Evolutionary conservation across 768 basidiomycete species (phyloP), one percentile per base, ranked within the genome.

Genomic region (Xerocomellus intermedius): DNA sequence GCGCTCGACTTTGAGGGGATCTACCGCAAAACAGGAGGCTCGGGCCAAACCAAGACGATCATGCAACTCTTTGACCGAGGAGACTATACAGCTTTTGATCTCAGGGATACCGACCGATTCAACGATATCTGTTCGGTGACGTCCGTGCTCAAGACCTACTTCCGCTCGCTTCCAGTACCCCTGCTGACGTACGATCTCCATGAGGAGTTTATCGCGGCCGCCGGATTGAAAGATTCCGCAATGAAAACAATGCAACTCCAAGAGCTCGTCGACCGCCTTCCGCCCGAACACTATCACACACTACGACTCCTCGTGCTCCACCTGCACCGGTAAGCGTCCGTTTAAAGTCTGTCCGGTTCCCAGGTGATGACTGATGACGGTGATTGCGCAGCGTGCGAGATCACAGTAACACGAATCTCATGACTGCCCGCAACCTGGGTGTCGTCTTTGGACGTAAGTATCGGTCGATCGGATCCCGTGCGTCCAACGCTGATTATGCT

Each of bases 51-150:
- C 35, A 96, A 96, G 75, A 80, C 80, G 49, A 98, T 99, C 73
- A 94, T 92, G 0, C 91, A 95, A 59, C 78, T 96, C 24, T 99
- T 99, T 64, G 97, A 98, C 66, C 83, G 89, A 45, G 94, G 93
- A 50, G 88, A 96, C 69, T 96, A 97, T 69, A 68, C 78, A 16
- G 77, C 91, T 0, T 98, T 99, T 68, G 94, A 98, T 66, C 81
- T 98, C 35, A 77, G 79, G 43, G 94, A 99, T 69, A 74, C 79
- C 5, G 90, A 96, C 63, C 81, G 86, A 24, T 99, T 98, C 80
- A 98, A 96, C 76, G 97, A 99, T 70, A 93, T 99, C 56, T 94
- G 91, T 70, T 94, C 93, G 56, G 85, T 98, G 56, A 99, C 97
- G 1, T 96, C 94, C 24, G 95, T 98, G 28, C 79, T 99, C 66